These are phyloP conservation scores for Pythium rishiriense DNA, from an alignment of 352 stramenopile species.

Conservation along the genomic window DNA sequence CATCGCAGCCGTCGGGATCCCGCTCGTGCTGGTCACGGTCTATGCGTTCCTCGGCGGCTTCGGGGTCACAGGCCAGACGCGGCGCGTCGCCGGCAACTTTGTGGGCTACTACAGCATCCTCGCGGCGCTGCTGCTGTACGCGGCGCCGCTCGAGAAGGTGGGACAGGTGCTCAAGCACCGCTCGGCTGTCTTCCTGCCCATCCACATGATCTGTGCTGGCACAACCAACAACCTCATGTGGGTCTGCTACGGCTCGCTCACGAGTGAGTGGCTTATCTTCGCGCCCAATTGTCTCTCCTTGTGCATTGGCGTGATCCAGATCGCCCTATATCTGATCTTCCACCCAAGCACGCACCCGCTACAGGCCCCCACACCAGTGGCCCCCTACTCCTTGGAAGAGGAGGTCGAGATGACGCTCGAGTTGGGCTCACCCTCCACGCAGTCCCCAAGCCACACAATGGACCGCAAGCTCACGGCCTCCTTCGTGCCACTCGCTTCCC, in stretches of 20 bases:
- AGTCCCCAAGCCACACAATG: background rate
- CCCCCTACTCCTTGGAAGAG: background rate
- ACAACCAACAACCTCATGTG: conserved; percentile 55
- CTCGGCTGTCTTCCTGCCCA: conserved; percentile 47
- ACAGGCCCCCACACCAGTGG: conserved; percentile 21
- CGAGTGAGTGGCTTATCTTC: conserved; percentile 48
- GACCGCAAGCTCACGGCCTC: background rate
- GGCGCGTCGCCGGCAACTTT: conserved; percentile 25
- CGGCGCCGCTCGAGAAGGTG: conserved; percentile 56
- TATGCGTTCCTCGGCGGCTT: conserved; percentile 45
- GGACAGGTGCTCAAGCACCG: conserved; percentile 44
- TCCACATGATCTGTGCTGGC: conserved; percentile 50
- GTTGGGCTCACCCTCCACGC: background rate
- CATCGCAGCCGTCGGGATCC: conserved; percentile 18
- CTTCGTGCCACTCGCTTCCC: conserved; percentile 6
- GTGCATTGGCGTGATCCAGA: conserved; percentile 34
- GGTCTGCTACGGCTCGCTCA: conserved; percentile 45
- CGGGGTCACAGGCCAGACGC: conserved; percentile 34
- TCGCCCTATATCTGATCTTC: conserved; percentile 40
- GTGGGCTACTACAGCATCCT: conserved; percentile 43
- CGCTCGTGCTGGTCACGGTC: conserved; percentile 33
- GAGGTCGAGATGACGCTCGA: conserved; percentile 3
- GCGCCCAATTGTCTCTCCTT: conserved; percentile 42
- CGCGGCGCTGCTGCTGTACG: conserved; percentile 50
- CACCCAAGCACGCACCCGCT: conserved; percentile 28